phyloP scores from a whole-genome alignment of 257 asterid species.

The Coffea eugenioides region DNA sequence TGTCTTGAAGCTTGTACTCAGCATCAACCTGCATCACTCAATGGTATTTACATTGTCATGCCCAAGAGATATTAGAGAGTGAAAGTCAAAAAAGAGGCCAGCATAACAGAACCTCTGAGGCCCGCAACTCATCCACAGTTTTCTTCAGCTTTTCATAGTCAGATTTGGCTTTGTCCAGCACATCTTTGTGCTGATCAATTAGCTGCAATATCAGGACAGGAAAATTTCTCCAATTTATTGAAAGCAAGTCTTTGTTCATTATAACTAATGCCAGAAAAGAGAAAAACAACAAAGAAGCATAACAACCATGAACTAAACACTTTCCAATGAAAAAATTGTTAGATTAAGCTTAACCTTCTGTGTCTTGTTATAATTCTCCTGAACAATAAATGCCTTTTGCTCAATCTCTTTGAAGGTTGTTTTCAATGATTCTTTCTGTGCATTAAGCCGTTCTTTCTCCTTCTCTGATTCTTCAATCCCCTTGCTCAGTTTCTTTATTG shows the following conservation, averaged over 20 bases:
- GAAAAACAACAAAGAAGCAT: not conserved
- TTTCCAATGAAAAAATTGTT: not conserved
- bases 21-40: constrained; percentile 70
- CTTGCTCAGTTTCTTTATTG: constrained; percentile 62
- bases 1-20: constrained; percentile 90
- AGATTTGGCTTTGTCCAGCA: constrained; percentile 60
- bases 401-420: constrained; percentile 75
- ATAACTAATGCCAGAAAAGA: constrained; percentile 3
- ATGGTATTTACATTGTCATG: constrained; percentile 13
- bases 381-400: constrained; percentile 77
- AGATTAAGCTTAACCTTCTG: constrained; percentile 55
- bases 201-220: constrained; percentile 40
- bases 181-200: constrained; percentile 70
- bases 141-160: constrained; percentile 80
- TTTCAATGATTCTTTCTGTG: constrained; percentile 54
- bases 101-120: constrained; percentile 68
- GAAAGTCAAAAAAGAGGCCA: constrained; percentile 9
- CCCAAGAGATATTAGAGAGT: not conserved
- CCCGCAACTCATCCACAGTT: constrained; percentile 75
- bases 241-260: not conserved
- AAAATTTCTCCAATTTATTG: not conserved
- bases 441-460: constrained; percentile 63
- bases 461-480: constrained; percentile 75
- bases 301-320: not conserved
- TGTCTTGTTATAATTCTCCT: constrained; percentile 72